These are phyloP conservation scores for Oryza meyeriana DNA, from an alignment of 176 grass and related monocot species.

Conservation along the genomic window DNA sequence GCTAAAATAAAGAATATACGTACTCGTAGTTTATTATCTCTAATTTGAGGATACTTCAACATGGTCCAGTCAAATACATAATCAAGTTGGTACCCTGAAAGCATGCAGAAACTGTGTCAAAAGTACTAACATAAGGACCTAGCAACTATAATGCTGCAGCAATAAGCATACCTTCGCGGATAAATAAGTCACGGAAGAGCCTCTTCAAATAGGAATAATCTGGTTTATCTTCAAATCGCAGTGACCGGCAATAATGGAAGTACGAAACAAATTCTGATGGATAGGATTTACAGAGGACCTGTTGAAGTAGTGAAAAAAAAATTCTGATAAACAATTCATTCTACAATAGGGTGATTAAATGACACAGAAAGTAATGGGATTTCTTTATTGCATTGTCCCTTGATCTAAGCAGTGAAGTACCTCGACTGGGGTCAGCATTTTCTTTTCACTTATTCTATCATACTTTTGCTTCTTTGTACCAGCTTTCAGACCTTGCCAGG, in stretches of 20 bases:
- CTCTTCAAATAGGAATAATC: conserved; percentile 86
- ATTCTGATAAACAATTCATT: neutral
- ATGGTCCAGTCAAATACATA: conserved; percentile 87
- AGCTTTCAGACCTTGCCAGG: conserved; percentile 88
- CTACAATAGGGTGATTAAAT: neutral
- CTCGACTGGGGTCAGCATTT: conserved; percentile 83
- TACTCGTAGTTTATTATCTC: conserved; percentile 53
- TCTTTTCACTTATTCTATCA: conserved; percentile 83
- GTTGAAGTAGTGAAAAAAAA: neutral
- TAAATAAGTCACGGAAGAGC: conserved; percentile 81
- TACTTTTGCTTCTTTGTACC: conserved; percentile 90
- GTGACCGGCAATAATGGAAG: conserved; percentile 84
- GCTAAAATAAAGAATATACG: conserved; percentile 15
- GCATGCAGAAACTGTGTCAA: conserved; percentile 20
- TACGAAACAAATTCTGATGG: conserved; percentile 70
- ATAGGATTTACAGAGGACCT: conserved; percentile 69
- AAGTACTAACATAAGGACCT: neutral
- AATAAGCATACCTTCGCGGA: conserved; percentile 57
- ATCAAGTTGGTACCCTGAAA: conserved; percentile 77
- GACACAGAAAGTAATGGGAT: neutral
- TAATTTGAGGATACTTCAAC: conserved; percentile 74
- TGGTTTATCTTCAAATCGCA: conserved; percentile 91
- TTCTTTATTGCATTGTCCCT: neutral
- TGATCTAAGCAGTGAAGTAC: conserved; percentile 35
- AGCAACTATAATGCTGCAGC: conserved; percentile 4